Evolutionary conservation across 139 green algal species (phyloP).

Genomic region (Closterium sp.): DNA sequence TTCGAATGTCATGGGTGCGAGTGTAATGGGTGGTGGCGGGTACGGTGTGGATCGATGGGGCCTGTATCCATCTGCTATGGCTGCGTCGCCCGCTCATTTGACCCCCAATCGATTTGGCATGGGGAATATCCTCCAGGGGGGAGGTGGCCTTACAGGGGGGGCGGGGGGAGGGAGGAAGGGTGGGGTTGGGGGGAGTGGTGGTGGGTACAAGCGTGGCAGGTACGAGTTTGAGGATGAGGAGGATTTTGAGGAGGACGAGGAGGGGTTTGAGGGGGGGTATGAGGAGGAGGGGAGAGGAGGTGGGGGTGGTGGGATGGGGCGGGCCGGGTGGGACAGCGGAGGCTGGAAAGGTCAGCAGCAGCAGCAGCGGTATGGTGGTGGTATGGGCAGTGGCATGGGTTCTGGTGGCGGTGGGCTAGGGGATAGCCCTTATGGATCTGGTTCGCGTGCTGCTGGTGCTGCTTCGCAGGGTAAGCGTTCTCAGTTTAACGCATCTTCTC

Average conservation of each 20-base stretch:
- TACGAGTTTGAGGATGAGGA: not conserved
- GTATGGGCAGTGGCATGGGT: not conserved
- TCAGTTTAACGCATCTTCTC: not conserved
- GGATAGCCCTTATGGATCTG: no score
- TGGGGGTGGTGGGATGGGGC: not conserved
- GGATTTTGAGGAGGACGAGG: not conserved
- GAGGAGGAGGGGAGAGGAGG: not conserved
- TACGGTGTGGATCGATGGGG: not conserved
- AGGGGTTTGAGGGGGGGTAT: not conserved
- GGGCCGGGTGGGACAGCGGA: not conserved
- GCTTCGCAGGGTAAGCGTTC: not conserved
- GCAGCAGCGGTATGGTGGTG: not conserved
- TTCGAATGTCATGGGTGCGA: not conserved
- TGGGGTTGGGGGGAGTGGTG: not conserved
- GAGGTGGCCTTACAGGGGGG: not conserved
- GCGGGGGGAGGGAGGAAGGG: not conserved
- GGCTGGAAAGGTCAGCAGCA: not conserved
- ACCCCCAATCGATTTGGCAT: not conserved
- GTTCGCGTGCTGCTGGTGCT: not conserved
- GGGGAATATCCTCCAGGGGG: not conserved
- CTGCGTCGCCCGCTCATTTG: not conserved
- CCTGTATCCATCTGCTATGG: not conserved
- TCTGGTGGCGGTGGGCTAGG: not conserved
- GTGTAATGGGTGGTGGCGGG: not conserved
- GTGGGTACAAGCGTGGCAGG: not conserved